Percentiles rank a stretch among this genome's conserved stretches.
Evolutionary conservation across 495 filamentous ascomycete species (phyloP).

Genomic region (Neurospora sp.): DNA sequence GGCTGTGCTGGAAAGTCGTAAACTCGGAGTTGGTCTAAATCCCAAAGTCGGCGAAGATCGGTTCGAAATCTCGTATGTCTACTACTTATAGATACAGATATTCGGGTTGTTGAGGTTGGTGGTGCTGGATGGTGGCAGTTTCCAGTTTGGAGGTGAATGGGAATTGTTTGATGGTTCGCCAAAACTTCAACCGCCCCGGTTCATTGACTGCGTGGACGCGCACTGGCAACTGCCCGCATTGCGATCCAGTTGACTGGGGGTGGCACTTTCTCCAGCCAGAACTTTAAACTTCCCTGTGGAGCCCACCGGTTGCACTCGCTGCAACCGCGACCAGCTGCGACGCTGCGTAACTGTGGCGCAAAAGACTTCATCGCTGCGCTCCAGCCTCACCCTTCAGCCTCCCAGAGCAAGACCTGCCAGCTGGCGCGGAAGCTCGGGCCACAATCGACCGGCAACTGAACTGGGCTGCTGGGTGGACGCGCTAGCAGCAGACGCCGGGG

Average conservation of each 20-base stretch:
- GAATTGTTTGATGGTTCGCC: constrained; percentile 3
- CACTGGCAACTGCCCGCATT: not conserved
- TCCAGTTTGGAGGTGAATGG: not conserved
- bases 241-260: not conserved
- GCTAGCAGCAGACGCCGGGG: not conserved
- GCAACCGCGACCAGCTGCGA: not conserved
- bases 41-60: not conserved
- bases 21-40: not conserved
- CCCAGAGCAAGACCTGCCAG: not conserved
- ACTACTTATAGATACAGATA: not conserved
- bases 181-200: constrained; percentile 6
- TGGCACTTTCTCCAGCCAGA: not conserved
- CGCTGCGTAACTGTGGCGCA: not conserved
- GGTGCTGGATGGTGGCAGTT: not conserved
- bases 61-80: not conserved
- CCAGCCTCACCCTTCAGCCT: not conserved
- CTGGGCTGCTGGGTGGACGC: not conserved
- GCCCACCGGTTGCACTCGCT: not conserved
- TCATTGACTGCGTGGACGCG: not conserved
- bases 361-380: not conserved
- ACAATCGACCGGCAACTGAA: not conserved
- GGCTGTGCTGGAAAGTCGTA: not conserved
- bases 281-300: not conserved
- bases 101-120: not conserved
- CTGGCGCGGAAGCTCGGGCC: not conserved